These are phyloP conservation scores for Gossypium rotundifolium DNA, from an alignment of 345 rosid genomes.

Conservation along the genomic window DNA sequence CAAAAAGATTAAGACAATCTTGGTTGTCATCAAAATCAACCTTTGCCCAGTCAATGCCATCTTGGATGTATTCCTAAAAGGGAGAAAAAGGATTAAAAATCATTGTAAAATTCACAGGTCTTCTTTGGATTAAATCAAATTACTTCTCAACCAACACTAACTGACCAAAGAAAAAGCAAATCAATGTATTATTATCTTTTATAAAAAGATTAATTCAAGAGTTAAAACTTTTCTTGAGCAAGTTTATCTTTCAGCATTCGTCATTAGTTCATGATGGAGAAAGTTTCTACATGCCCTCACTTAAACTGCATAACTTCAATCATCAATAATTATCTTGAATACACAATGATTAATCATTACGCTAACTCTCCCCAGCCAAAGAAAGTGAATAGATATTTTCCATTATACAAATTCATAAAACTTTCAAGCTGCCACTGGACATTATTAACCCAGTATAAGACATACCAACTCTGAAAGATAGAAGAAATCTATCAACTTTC, in stretches of 20 bases:
- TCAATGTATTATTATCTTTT: background rate
- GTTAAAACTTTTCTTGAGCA: background rate
- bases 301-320: background rate
- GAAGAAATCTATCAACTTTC: background rate
- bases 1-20: slow-evolving; percentile 95
- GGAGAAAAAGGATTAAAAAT: background rate
- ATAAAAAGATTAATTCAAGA: background rate
- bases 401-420: background rate
- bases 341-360: background rate
- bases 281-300: background rate
- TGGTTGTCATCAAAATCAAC: slow-evolving; percentile 99
- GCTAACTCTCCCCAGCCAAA: background rate
- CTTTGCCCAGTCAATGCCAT: slow-evolving; percentile 96
- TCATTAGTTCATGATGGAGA: background rate
- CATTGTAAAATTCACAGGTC: background rate
- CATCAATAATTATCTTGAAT: background rate
- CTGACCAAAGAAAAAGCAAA: background rate
- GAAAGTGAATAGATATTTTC: background rate
- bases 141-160: background rate
- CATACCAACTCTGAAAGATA: background rate
- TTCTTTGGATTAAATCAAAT: background rate
- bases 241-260: background rate
- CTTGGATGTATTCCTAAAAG: slow-evolving; percentile 87
- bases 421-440: background rate
- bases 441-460: background rate